Evolutionary conservation across 768 basidiomycete species (phyloP).

Genomic region (Tulasnella sp.): DNA sequence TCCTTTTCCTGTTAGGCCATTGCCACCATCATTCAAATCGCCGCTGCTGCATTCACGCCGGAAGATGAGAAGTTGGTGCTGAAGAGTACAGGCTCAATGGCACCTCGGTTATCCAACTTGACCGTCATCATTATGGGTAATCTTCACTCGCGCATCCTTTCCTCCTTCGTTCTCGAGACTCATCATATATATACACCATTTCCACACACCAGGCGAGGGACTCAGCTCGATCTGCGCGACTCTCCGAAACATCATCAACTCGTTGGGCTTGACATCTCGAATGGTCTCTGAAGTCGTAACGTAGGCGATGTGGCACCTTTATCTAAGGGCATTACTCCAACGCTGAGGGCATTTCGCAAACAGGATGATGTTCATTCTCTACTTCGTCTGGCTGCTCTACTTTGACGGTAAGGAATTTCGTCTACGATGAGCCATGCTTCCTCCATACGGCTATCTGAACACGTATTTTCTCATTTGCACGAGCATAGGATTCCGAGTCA

Average conservation of each 20-base stretch:
- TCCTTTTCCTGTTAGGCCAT: too few species aligned
- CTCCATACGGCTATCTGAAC: background rate
- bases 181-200: too few species aligned
- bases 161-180: too few species aligned
- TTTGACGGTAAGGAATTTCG: background rate
- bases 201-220: background rate
- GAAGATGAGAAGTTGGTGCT: background rate
- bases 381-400: slow-evolving; percentile 21
- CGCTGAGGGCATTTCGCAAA: too few species aligned
- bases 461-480: too few species aligned
- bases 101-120: background rate
- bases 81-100: background rate
- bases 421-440: too few species aligned
- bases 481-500: background rate
- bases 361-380: background rate
- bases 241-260: background rate
- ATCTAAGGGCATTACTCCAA: too few species aligned
- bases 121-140: background rate
- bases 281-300: background rate
- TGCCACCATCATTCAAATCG: background rate
- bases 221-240: background rate
- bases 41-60: background rate
- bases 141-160: too few species aligned
- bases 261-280: background rate
- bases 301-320: background rate